Conservation (phyloP, 106 monocot species). For the Agapanthus africanus region DNA sequence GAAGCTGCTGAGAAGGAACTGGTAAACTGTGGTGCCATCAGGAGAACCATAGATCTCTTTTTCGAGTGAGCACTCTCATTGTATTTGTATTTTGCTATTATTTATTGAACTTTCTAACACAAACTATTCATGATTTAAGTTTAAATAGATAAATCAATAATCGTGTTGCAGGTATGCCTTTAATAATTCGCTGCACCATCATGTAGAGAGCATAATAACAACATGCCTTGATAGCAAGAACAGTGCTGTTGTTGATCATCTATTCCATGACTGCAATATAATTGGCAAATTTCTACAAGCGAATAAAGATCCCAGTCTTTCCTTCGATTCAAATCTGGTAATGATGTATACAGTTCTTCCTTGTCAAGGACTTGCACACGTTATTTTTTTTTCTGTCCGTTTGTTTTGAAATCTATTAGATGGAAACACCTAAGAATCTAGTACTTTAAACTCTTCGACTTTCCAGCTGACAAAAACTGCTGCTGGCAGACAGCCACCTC, state of each 20-base stretch:
- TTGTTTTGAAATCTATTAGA: too few relatives aligned
- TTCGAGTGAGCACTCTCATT: slow-evolving; percentile 30
- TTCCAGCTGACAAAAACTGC: slow-evolving; percentile 29
- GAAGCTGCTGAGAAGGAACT: slow-evolving; percentile 29
- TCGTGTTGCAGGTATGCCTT: slow-evolving; percentile 39
- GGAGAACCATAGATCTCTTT: slow-evolving; percentile 38
- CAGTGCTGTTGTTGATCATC: slow-evolving; percentile 26
- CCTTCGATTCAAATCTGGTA: slow-evolving; percentile 29
- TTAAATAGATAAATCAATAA: too few relatives aligned
- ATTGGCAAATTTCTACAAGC: slow-evolving; percentile 35
- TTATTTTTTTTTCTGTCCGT: too few relatives aligned
- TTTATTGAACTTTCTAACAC: neutral
- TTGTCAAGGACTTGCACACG: too few relatives aligned
- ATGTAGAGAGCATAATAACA: slow-evolving; percentile 36
- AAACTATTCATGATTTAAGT: too few relatives aligned
- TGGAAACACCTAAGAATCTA: neutral
- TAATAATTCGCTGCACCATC: slow-evolving; percentile 47
- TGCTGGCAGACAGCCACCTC: slow-evolving; percentile 31
- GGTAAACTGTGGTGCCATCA: slow-evolving; percentile 31
- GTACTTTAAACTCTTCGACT: slow-evolving; percentile 8
- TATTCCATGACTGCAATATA: slow-evolving; percentile 35
- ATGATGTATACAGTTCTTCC: too few relatives aligned
- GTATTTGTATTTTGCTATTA: neutral
- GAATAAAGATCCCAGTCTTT: slow-evolving; percentile 27
- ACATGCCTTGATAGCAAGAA: slow-evolving; percentile 38